phyloP scores from a whole-genome alignment of 176 grass and related monocot species.

The Carex parvula region DNA sequence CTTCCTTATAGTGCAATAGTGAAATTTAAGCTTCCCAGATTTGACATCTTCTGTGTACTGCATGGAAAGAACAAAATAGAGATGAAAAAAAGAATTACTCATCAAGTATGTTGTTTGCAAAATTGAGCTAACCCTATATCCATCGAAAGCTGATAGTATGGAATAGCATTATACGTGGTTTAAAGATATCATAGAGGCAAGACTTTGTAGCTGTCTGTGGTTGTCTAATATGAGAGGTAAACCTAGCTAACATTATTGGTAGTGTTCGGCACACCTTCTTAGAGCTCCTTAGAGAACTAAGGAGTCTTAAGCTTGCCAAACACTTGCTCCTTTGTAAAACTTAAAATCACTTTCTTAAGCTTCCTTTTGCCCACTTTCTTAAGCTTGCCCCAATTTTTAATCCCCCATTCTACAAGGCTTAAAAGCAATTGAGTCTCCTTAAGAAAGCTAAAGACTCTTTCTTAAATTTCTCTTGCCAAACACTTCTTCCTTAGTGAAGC shows the following conservation, averaged over 20 bases:
- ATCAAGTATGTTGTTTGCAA: not conserved
- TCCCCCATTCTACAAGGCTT: no score
- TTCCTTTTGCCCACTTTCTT: no score
- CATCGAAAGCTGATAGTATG: not conserved
- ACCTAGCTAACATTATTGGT: not conserved
- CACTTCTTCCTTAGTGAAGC: no score
- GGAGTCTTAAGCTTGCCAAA: no score
- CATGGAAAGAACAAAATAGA: conserved; percentile 12
- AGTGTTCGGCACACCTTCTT: no score
- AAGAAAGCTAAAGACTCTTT: no score
- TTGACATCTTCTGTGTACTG: conserved; percentile 91
- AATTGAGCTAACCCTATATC: not conserved
- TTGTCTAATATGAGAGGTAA: not conserved
- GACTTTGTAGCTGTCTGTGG: not conserved
- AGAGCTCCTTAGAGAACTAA: no score
- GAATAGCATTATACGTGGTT: not conserved
- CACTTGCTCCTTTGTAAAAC: no score
- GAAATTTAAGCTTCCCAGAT: conserved; percentile 67
- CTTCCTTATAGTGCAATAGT: conserved; percentile 98
- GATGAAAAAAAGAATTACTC: not conserved
- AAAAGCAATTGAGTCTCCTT: no score
- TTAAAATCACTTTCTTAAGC: no score
- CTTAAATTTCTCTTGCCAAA: no score
- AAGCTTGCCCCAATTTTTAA: no score
- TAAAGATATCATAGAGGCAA: not conserved